Percentiles rank a stretch among this genome's conserved stretches.
Evolutionary conservation across 306 rosid species (phyloP).

Genomic region (Betula pendula): DNA sequence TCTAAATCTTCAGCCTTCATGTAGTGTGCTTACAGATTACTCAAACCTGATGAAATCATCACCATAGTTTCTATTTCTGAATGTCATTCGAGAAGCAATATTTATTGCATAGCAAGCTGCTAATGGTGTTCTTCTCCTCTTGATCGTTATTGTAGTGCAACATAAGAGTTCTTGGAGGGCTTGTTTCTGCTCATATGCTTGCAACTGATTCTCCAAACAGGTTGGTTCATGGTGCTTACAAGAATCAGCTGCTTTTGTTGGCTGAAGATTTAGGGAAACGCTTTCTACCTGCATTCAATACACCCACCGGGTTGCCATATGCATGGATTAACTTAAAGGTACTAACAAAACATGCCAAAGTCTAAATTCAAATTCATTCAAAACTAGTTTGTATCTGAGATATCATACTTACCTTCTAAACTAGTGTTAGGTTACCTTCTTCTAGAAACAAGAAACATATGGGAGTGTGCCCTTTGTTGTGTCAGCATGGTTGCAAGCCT

Average conservation of each 20-base stretch:
- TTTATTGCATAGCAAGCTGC: slow-evolving; percentile 17
- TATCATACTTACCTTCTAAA: slow-evolving; percentile 4
- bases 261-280: slow-evolving; percentile 92
- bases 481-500: slow-evolving; percentile 8
- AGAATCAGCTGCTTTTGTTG: slow-evolving; percentile 69
- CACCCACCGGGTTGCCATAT: slow-evolving; percentile 96
- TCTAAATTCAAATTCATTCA: slow-evolving; percentile 2
- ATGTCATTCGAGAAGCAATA: slow-evolving; percentile 21
- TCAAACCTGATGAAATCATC: slow-evolving; percentile 18
- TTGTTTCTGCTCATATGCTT: slow-evolving; percentile 91
- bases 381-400: not conserved
- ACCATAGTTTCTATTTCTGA: slow-evolving; percentile 24
- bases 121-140: slow-evolving; percentile 30
- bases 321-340: slow-evolving; percentile 99
- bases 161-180: slow-evolving; percentile 98
- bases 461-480: not conserved
- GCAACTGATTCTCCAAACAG: slow-evolving; percentile 83
- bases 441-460: not conserved
- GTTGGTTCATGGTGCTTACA: slow-evolving; percentile 60
- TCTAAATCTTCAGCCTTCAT: slow-evolving; percentile 1
- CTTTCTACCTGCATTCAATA: slow-evolving; percentile 77
- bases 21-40: slow-evolving; percentile 10
- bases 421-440: not conserved
- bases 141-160: slow-evolving; percentile 76
- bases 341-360: slow-evolving; percentile 12